Base-by-base conservation (phyloP, 805 yeast species). In the Blastobotrys robertii region DNA sequence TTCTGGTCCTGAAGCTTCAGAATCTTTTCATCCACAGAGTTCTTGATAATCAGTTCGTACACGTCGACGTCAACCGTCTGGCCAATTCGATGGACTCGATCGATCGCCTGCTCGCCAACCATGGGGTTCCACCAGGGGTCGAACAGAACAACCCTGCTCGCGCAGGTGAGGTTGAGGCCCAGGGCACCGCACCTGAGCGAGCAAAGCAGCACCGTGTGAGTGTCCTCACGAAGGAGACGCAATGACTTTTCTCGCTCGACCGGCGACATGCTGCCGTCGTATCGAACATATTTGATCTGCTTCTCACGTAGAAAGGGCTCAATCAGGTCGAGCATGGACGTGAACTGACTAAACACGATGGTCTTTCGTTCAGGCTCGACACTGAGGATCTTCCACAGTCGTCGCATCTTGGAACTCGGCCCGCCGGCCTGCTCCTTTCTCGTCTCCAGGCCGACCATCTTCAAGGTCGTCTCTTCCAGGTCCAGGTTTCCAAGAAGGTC, bases 51-150 rank as follows among this genome's bases (percentile, higher is more conserved):
- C 40, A 74, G 54, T 43, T 72, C 72, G 46, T 65, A 59, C 8
- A 72, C 72, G 37, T 67, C 68, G 2, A 73, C 77, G 12, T 58
- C 60, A 14, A 51, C 46, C 4, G 60, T 65, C 48, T 72, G 76
- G 2, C 76, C 76, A 8, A 72, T 57, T 7, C 76, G 60, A 50
- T 72, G 73, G 8, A 70, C 76, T 19, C 76, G 61, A 44, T 70
- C 76, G 42, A 73, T 64, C 1, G 77, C 77, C 47, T 72, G 77
- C 45, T 67, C 73, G 2, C 57, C 62, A n/a, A 72, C 58, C 61
- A 69, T 69, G 13, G 74, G 76, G 51, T 72, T 71, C 74, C 74
- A 70, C 73, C 74, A 70, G 5, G 73, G 72, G 44, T 70, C 74
- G 7, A 61, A 41, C 36, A 70, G 44, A 1, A 70, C 51, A 10